phyloP scores from a whole-genome alignment of 192 early-diverging fungal genomes.

The Podila horticola region DNA sequence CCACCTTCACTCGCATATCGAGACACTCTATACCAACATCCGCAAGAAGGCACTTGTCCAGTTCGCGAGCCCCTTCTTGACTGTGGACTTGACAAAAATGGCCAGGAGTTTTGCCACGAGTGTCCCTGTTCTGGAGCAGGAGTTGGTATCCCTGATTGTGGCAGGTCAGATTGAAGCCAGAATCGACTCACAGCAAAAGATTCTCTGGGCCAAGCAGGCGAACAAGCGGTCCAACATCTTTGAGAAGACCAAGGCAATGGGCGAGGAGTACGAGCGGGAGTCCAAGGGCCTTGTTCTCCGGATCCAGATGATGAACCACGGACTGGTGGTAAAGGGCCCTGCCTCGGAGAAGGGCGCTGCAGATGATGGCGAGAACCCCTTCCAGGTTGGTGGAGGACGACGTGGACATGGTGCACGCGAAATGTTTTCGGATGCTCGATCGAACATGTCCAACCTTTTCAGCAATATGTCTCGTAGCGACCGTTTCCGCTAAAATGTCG shows the following conservation, averaged over 20 bases:
- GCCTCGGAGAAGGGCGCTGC: slow-evolving; percentile 18
- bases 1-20: slow-evolving; percentile 76
- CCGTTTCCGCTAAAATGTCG: slow-evolving; percentile 7
- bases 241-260: slow-evolving; percentile 70
- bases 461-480: slow-evolving; percentile 33
- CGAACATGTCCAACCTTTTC: slow-evolving; percentile 25
- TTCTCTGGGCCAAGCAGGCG: slow-evolving; percentile 72
- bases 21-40: slow-evolving; percentile 73
- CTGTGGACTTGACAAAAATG: slow-evolving; percentile 85
- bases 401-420: slow-evolving; percentile 4
- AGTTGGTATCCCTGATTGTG: slow-evolving; percentile 76
- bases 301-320: slow-evolving; percentile 68
- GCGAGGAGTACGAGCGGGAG: slow-evolving; percentile 73
- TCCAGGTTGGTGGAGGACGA: slow-evolving; percentile 8
- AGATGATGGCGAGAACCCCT: neutral
- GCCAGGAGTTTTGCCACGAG: slow-evolving; percentile 73
- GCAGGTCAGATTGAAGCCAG: slow-evolving; percentile 77
- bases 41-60: slow-evolving; percentile 82
- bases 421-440: slow-evolving; percentile 28
- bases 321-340: slow-evolving; percentile 54
- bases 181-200: slow-evolving; percentile 91
- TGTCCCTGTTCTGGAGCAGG: slow-evolving; percentile 70
- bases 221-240: slow-evolving; percentile 77
- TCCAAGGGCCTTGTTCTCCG: slow-evolving; percentile 70
- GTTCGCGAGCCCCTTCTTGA: slow-evolving; percentile 83